A percentile compares a stretch with the other conserved stretches of the same genome.
Conservation (phyloP, 768 basidiomycete species). For the Boletellus emodensis region DNA sequence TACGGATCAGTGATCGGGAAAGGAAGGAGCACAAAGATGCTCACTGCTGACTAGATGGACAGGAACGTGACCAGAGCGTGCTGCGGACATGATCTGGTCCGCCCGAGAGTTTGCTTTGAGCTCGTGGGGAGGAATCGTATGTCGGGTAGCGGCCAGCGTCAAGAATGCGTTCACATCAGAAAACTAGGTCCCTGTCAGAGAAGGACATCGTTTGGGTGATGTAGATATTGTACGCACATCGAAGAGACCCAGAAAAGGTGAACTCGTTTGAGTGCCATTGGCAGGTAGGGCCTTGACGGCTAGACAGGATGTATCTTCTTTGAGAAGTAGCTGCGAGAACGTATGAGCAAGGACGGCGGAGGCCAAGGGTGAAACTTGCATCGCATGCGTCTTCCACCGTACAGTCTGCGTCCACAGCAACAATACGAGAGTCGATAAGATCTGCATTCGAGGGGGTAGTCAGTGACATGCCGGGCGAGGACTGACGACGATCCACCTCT, state of each 20-base stretch:
- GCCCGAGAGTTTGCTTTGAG: constrained; percentile 55
- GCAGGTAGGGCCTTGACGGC: constrained; percentile 44
- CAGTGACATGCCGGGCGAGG: not conserved
- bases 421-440: constrained; percentile 65
- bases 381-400: constrained; percentile 83
- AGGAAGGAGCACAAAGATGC: constrained; percentile 22
- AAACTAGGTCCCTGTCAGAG: constrained; percentile 45
- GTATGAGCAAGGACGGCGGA: not conserved
- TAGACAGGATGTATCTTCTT: constrained; percentile 61
- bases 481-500: constrained; percentile 43
- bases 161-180: constrained; percentile 88
- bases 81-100: constrained; percentile 69
- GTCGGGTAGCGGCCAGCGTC: constrained; percentile 75
- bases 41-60: constrained; percentile 75
- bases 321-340: constrained; percentile 50
- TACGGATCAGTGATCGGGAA: not conserved
- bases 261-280: constrained; percentile 9
- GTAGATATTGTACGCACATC: constrained; percentile 48
- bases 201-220: not conserved
- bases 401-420: constrained; percentile 63
- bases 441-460: constrained; percentile 37
- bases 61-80: constrained; percentile 68
- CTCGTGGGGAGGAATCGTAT: constrained; percentile 61
- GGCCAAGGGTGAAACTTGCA: constrained; percentile 36
- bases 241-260: constrained; percentile 57